Evolutionary conservation across 352 stramenopile species (phyloP), one percentile per base, ranked within the genome.

Genomic region (Phytopythium vexans): DNA sequence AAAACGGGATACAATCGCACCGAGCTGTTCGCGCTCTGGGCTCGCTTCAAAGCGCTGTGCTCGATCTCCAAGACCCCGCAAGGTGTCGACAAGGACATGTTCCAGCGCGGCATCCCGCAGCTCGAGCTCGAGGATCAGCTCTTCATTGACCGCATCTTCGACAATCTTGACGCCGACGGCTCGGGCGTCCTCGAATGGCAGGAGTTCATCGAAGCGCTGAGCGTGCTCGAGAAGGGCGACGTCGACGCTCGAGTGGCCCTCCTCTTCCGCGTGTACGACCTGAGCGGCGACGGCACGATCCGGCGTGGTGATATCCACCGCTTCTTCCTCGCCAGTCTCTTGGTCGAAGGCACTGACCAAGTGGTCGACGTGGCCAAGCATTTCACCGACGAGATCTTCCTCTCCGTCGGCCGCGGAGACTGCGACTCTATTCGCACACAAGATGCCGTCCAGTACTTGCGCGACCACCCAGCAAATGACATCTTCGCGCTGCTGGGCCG

Each of bases 261-360:
- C 43, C 66, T 92, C 14, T 92, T 92, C 57, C 70, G 75, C n/a
- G 77, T 83, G 3, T 92, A 92, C 58, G 81, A 92, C 45, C 46
- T 88, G 12, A 86, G 89, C 34, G 72, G 73, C 15, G 77, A 86
- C 53, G 72, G 67, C 36, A 70, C 59, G n/a, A 82, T 91, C 52
- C 71, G 82, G 27, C 72, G 70, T 5, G 61, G 72, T 16, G 78
- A 92, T 50, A 57, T 85, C n/a, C 59, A 64, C 34, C 51, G 74
- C 37, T 89, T 88, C 56, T 82, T 91, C 53, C 52, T 87, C 12
- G 68, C 78, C 27, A 85, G 80, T 54, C 55, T 88, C 7, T 56
- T 88, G 27, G 61, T 86, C 0, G 49, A 57, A 0, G 52, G 62
- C 11, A 72, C 70, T 4, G 63, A 80, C 4, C 60, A 88, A 38